phyloP scores from a whole-genome alignment of 306 rosid species.

The Vigna nakashimae region DNA sequence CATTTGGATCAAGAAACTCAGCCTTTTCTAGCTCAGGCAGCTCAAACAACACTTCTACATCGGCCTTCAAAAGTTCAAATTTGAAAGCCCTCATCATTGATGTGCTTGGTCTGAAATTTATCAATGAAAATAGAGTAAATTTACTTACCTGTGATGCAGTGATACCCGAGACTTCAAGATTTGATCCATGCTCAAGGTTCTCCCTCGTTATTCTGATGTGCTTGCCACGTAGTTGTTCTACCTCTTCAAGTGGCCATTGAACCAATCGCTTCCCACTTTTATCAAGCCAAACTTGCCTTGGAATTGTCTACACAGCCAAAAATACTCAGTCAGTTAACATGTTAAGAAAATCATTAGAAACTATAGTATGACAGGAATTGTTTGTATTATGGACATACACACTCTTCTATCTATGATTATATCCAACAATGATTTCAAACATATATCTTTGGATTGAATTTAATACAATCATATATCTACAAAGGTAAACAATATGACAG shows the following conservation, averaged over 20 bases:
- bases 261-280: slow-evolving; percentile 57
- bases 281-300: slow-evolving; percentile 62
- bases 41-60: slow-evolving; percentile 62
- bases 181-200: slow-evolving; percentile 49
- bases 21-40: slow-evolving; percentile 50
- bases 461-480: no score
- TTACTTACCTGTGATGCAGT: slow-evolving; percentile 67
- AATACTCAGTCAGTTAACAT: no score
- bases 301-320: slow-evolving; percentile 50
- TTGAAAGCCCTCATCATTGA: background rate
- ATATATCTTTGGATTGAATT: no score
- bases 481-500: background rate
- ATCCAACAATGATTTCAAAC: no score
- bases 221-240: slow-evolving; percentile 52
- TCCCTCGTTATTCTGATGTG: slow-evolving; percentile 41
- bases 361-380: no score
- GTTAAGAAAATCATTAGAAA: no score
- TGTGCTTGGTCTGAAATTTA: slow-evolving; percentile 3
- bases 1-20: slow-evolving; percentile 48
- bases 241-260: slow-evolving; percentile 71
- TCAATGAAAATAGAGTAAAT: background rate
- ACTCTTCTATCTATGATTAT: no score
- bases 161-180: slow-evolving; percentile 59
- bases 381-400: no score
- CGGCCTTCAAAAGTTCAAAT: slow-evolving; percentile 50